Base-by-base conservation (phyloP, 192 early-diverging fungal species). In the Phlyctochytrium planicorne region DNA sequence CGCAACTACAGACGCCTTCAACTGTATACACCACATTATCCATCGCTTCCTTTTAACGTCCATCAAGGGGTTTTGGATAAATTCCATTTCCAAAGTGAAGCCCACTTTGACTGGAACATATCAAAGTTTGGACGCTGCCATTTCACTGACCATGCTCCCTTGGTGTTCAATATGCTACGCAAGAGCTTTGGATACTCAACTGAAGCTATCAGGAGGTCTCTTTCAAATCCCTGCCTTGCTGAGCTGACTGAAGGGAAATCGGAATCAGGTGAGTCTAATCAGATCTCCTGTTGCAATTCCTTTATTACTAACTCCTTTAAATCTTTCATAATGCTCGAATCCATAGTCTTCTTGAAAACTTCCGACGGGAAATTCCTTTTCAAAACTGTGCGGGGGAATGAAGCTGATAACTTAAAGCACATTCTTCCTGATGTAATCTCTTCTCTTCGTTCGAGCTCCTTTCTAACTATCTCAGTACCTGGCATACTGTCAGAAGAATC, bases 341-440 rank as follows among this genome's bases (percentile, higher is more conserved):
- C 29, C 23, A 35, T 30, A 53, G 66, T 74, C 0, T 78, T 78
- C 63, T 67, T 78, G n/a, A 25, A 34, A n/a, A 77, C 78, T n/a
- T 20, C 52, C 30, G 62, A 77, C 37, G 24, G 30, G 1, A 37
- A 66, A 16, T 80, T 74, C 56, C 32, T 76, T 65, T 68, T 80
- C 29, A 80, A 80, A 53, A 77, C 78, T 1, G 65, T 80, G 0
- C 67, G 75, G 17, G 71, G 72, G 1, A 32, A 71, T 6, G 79
- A 81, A 65, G 52, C 55, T 2, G 74, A 75, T 1, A 81, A 72
- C 53, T 52, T 81, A 20, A 62, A 65, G 34, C 16, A 6, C 2
- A 75, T 81, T 52, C 57, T 78, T 2, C 72, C 74, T 1, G 37
- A 67, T 34, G 66, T 68, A 27, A 68, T 25, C 32, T 56, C 24